Base-by-base conservation (phyloP, 78 protist genomes). In the Monosiga brevicollis region DNA sequence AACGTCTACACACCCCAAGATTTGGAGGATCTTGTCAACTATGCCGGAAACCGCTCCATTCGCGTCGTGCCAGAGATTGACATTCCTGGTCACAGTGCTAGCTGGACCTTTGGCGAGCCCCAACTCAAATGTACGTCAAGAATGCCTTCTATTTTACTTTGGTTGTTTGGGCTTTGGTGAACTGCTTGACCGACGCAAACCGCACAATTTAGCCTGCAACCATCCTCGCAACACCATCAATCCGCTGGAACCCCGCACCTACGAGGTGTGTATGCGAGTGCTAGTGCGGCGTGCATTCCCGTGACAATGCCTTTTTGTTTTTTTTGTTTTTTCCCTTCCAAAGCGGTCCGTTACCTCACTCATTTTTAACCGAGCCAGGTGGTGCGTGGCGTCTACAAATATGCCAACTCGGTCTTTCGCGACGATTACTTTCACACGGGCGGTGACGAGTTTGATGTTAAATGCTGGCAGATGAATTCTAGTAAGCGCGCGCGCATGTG, bases 381-480 rank as follows among this genome's bases (percentile, higher is more conserved):
- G 36, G 87, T 86, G n/a, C 0, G 38, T 29, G 34, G 81, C 29
- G 87, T 43, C 32, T 36, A 76, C 43, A 73, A 37, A 40, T 0
- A 29, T 35, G 77, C 73, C 35, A 38, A 70, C 11, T 41, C 75
- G 15, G 79, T 76, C 71, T 85, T 86, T 72, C 83, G 82, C 42
- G 93, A 91, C 43, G 29, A 0, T 25, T 0, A 55, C 42, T 0
- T 86, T 22, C 94, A 91, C 87, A 11, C 84, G 1, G 90, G 90
- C 34, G 91, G 87, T 32, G 94, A 92, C 87, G 95, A 94, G 86
- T 87, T 92, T n/a, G n/a, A n/a, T n/a, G n/a, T n/a, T n/a, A n/a
- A n/a, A n/a, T n/a, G n/a, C n/a, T n/a, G n/a, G n/a, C n/a, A n/a
- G n/a, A n/a, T n/a, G n/a, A n/a, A n/a, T n/a, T n/a, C n/a, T n/a